phyloP scores from a whole-genome alignment of 2,329 filamentous ascomycete species.

The Ceratocystis variospora region DNA sequence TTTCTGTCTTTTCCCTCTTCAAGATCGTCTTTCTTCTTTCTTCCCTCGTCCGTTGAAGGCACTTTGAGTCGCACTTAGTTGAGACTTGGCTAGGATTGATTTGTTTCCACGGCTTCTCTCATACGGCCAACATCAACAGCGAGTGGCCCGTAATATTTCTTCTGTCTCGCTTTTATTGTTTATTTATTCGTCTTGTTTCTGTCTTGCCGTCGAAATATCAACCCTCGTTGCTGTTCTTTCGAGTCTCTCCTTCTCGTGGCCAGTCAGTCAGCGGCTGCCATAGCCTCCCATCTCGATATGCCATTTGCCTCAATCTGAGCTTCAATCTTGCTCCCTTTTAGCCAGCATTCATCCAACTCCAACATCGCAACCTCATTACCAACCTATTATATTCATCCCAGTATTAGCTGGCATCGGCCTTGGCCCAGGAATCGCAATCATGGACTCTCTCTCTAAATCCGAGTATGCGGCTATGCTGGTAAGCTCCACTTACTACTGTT shows the following conservation, averaged over 20 bases:
- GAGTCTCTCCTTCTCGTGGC: background rate
- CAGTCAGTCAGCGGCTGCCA: background rate
- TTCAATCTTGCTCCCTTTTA: background rate
- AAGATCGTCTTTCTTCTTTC: background rate
- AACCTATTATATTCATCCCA: background rate
- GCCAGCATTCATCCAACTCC: background rate
- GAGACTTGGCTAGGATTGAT: background rate
- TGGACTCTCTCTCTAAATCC: constrained; percentile 67
- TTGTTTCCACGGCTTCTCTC: background rate
- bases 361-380: background rate
- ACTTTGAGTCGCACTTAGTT: background rate
- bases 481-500: constrained; percentile 29
- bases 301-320: constrained; percentile 7
- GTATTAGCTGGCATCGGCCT: background rate
- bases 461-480: constrained; percentile 95
- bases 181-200: background rate
- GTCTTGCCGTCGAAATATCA: background rate
- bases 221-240: background rate
- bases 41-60: background rate
- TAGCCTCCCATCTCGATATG: constrained; percentile 7
- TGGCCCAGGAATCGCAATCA: constrained; percentile 35
- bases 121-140: no score
- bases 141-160: background rate
- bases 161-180: background rate
- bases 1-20: background rate